These are phyloP conservation scores for Exophiala phaeomuriformis DNA, from an alignment of 2,329 filamentous ascomycete genomes.

Conservation along the genomic window DNA sequence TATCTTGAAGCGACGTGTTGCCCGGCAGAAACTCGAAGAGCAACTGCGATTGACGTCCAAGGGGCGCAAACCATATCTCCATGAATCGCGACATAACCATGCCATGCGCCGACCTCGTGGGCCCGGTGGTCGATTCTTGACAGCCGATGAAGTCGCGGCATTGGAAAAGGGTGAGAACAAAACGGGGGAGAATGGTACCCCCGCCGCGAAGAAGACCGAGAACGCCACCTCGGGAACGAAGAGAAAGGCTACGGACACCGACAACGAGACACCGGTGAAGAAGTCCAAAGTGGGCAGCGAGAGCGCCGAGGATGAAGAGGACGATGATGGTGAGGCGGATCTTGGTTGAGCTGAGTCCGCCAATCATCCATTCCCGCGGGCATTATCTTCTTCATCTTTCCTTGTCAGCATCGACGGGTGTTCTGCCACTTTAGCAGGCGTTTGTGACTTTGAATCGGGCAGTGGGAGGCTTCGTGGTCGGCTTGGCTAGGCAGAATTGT, in stretches of 20 bases:
- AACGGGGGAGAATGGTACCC: conserved; percentile 30
- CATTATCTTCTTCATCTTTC: conserved; percentile 9
- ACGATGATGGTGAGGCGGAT: conserved; percentile 49
- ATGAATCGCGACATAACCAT: conserved; percentile 96
- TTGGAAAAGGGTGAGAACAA: conserved; percentile 59
- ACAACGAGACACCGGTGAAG: conserved; percentile 42
- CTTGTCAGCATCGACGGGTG: conserved; percentile 18
- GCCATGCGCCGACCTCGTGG: conserved; percentile 93
- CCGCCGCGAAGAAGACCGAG: conserved; percentile 29
- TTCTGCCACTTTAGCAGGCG: conserved; percentile 27
- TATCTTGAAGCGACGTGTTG: conserved; percentile 88
- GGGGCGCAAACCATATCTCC: conserved; percentile 90
- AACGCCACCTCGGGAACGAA: conserved; percentile 38
- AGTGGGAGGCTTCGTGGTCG: conserved; percentile 11
- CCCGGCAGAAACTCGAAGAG: conserved; percentile 88
- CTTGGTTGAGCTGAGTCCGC: conserved; percentile 9
- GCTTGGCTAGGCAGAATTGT: conserved; percentile 5
- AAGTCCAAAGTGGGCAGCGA: conserved; percentile 45
- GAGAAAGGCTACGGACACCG: conserved; percentile 45
- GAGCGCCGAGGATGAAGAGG: conserved; percentile 48
- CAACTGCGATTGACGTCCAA: conserved; percentile 86
- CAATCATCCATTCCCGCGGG: not conserved
- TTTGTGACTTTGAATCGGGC: conserved; percentile 19
- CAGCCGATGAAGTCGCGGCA: conserved; percentile 86
- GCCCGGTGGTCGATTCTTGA: conserved; percentile 90